A percentile compares a stretch with the other conserved stretches of the same genome.
phyloP scores from a whole-genome alignment of 768 basidiomycete genomes.

The Cyathus striatus region DNA sequence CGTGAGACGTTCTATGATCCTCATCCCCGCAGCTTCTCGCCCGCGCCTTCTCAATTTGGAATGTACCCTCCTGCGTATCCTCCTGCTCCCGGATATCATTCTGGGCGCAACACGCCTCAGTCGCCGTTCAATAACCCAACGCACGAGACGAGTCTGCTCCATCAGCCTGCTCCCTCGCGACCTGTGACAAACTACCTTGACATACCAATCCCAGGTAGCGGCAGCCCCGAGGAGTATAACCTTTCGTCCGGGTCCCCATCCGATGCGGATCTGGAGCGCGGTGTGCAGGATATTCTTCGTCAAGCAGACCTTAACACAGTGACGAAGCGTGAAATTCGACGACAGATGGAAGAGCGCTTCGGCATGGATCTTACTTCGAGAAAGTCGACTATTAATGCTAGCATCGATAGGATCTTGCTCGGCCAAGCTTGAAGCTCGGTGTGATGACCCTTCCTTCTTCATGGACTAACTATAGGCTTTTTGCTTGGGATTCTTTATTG shows the following conservation, averaged over 20 bases:
- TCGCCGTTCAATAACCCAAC: conserved; percentile 33
- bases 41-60: conserved; percentile 64
- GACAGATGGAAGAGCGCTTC: conserved; percentile 77
- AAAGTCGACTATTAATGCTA: conserved; percentile 71
- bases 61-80: conserved; percentile 54
- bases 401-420: conserved; percentile 69
- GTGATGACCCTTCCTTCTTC: conserved; percentile 1
- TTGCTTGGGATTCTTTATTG: not conserved
- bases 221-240: conserved; percentile 50
- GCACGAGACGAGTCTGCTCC: conserved; percentile 30
- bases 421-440: conserved; percentile 29
- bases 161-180: conserved; percentile 63
- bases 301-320: conserved; percentile 83
- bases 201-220: conserved; percentile 51
- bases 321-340: conserved; percentile 88
- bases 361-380: conserved; percentile 70
- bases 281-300: conserved; percentile 69
- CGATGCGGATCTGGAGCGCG: conserved; percentile 68
- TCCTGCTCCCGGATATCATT: conserved; percentile 75
- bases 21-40: conserved; percentile 63
- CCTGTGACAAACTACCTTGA: conserved; percentile 78
- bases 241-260: conserved; percentile 44
- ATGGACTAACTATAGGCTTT: not conserved
- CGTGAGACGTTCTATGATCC: conserved; percentile 87
- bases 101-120: conserved; percentile 70